Percentiles rank a stretch among this genome's conserved stretches.
These are phyloP conservation scores for Mycena kentingensis DNA, from an alignment of 768 basidiomycete species.

Conservation along the genomic window DNA sequence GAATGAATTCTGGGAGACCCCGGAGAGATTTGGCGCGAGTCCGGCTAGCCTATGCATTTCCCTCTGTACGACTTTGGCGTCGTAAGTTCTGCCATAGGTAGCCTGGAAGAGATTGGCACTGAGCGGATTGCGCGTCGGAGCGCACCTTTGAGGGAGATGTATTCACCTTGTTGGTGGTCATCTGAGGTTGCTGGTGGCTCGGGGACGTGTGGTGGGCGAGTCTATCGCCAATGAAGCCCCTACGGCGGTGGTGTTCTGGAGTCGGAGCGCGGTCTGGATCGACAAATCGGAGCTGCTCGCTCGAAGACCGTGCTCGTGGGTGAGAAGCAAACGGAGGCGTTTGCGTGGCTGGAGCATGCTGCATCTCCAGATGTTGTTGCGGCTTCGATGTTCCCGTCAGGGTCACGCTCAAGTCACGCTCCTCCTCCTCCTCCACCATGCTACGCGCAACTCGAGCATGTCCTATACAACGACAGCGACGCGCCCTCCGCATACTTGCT, in stretches of 20 bases:
- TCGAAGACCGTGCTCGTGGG: slow-evolving; percentile 23
- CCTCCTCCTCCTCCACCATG: no score
- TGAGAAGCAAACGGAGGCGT: not conserved
- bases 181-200: slow-evolving; percentile 25
- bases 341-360: not conserved
- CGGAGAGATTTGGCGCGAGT: slow-evolving; percentile 53
- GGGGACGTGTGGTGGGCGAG: slow-evolving; percentile 31
- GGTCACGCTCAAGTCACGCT: not conserved
- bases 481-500: slow-evolving; percentile 70
- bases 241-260: not conserved
- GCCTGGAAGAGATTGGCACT: slow-evolving; percentile 34
- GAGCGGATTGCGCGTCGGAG: not conserved
- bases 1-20: slow-evolving; percentile 52
- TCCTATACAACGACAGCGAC: no score
- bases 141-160: slow-evolving; percentile 56
- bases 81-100: slow-evolving; percentile 72
- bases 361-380: not conserved
- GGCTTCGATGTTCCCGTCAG: not conserved
- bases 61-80: slow-evolving; percentile 65
- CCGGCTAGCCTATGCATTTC: slow-evolving; percentile 80
- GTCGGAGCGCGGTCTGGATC: slow-evolving; percentile 3
- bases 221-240: slow-evolving; percentile 44
- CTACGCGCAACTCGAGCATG: no score
- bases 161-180: slow-evolving; percentile 41
- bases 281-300: slow-evolving; percentile 32